phyloP scores from a whole-genome alignment of 2,329 filamentous ascomycete species.

The Tolypocladium tropicale region DNA sequence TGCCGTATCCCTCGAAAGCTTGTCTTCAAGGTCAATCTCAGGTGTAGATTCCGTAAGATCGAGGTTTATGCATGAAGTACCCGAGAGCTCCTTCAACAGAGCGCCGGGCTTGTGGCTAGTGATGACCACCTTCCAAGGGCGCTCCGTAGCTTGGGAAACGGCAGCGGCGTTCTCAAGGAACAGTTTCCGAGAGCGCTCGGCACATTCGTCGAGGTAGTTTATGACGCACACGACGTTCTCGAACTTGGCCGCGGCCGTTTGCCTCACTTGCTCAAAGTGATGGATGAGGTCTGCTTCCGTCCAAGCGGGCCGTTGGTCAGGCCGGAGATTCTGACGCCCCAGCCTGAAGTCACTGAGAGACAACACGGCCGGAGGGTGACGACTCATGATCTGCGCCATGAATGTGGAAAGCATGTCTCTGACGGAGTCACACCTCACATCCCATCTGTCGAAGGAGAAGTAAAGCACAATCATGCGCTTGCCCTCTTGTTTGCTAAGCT shows the following conservation, averaged over 20 bases:
- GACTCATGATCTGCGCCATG: background rate
- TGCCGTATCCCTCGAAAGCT: background rate
- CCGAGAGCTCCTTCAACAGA: background rate
- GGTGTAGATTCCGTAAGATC: background rate
- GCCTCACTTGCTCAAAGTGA: background rate
- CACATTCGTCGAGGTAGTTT: background rate
- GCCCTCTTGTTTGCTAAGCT: background rate
- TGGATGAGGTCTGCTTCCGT: background rate
- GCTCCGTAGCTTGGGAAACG: background rate
- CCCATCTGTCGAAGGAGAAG: background rate
- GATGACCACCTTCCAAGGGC: background rate
- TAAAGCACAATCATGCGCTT: background rate
- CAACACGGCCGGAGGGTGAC: background rate
- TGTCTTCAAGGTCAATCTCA: background rate
- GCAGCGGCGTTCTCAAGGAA: background rate
- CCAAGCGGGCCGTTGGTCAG: background rate
- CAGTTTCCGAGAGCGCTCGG: background rate
- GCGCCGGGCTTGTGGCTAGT: background rate
- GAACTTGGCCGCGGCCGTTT: background rate
- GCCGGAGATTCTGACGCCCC: no score
- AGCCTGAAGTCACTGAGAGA: no score
- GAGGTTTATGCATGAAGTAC: background rate
- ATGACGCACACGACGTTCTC: background rate
- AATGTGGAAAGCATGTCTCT: background rate
- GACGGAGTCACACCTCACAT: background rate